A percentile compares a stretch with the other conserved stretches of the same genome.
Evolutionary conservation across 345 rosid species (phyloP).

Genomic region (Acer negundo): DNA sequence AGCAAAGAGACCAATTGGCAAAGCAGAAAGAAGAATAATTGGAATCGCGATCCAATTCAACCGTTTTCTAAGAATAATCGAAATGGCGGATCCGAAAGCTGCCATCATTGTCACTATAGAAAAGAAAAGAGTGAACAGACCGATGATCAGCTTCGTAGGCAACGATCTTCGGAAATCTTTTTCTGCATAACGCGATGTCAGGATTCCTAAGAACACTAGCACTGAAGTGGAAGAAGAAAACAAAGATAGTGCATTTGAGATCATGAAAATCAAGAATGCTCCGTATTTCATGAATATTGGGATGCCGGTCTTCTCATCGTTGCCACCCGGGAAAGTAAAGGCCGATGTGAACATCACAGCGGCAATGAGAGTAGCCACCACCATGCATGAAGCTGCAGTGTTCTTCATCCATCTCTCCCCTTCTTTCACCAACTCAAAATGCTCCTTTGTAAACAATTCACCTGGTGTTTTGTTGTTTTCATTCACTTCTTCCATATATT

Average conservation of each 20-base stretch:
- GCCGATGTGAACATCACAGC: conserved; percentile 16
- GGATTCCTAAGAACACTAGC: conserved; percentile 29
- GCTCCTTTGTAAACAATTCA: not conserved
- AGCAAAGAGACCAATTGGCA: conserved; percentile 33
- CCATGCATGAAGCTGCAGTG: conserved; percentile 12
- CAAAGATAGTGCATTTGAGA: conserved; percentile 14
- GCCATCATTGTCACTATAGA: conserved; percentile 8
- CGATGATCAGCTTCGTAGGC: conserved; percentile 23
- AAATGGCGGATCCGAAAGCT: conserved; percentile 3
- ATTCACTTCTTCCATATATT: not conserved
- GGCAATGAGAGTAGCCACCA: conserved; percentile 20
- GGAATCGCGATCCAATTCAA: conserved; percentile 1
- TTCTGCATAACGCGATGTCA: conserved; percentile 35
- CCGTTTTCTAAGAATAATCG: not conserved
- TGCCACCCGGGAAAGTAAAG: conserved; percentile 20
- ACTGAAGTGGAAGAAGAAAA: conserved; percentile 17
- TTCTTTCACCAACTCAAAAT: not conserved
- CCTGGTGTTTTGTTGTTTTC: conserved; percentile 1
- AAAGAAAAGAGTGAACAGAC: conserved; percentile 8
- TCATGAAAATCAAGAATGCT: conserved; percentile 5
- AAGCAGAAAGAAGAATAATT: not conserved
- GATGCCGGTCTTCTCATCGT: not conserved
- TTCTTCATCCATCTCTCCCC: conserved; percentile 26
- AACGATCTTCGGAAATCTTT: conserved; percentile 33
- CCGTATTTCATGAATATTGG: not conserved